These are phyloP conservation scores for Eragrostis curvula DNA, from an alignment of 176 grass and related monocot species.

Conservation along the genomic window DNA sequence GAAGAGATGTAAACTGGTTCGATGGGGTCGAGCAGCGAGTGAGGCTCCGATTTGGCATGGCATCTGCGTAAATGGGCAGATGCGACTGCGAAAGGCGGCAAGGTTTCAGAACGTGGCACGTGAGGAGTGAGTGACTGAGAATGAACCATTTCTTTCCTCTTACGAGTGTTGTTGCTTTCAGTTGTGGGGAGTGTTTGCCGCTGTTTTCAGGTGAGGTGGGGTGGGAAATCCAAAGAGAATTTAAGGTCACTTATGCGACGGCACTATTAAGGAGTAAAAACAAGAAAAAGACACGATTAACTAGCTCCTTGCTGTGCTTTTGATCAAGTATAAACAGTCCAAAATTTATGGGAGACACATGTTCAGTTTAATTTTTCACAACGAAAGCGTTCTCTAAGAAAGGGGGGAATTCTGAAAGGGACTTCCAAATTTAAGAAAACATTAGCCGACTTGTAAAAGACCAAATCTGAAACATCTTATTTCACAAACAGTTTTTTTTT, in stretches of 20 bases:
- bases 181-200: neutral
- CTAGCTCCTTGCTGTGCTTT: neutral
- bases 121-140: constrained; percentile 2
- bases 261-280: neutral
- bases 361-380: neutral
- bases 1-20: neutral
- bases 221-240: constrained; percentile 30
- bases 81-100: constrained; percentile 10
- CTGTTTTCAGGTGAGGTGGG: constrained; percentile 25
- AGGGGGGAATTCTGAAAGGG: neutral
- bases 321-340: constrained; percentile 14
- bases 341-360: constrained; percentile 1
- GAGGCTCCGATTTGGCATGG: neutral
- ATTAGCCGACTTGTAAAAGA: neutral
- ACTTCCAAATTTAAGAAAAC: neutral
- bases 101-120: constrained; percentile 17
- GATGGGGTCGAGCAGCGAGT: constrained; percentile 4
- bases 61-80: constrained; percentile 3
- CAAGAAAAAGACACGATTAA: constrained; percentile 9
- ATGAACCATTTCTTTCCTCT: neutral
- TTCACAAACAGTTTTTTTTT: neutral
- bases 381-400: neutral
- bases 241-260: neutral
- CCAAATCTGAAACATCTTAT: neutral
- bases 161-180: neutral